Percentiles rank a stretch among this genome's conserved stretches.
phyloP scores from a whole-genome alignment of 768 basidiomycete species.

The Bullera alba region DNA sequence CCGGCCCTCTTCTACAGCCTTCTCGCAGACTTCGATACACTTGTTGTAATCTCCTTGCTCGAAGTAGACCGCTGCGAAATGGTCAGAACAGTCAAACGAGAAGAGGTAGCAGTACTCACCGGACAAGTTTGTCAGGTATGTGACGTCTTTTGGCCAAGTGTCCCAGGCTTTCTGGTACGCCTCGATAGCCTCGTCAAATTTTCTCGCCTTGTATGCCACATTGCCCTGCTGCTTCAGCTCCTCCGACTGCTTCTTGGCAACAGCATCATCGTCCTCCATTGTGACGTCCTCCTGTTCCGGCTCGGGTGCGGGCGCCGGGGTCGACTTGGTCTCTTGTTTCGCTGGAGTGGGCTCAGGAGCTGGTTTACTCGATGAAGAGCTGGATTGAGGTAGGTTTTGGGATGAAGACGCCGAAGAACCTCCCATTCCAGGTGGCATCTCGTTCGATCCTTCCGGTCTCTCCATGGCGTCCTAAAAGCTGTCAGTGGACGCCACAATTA shows the following conservation, averaged over 20 bases:
- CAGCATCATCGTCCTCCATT: conserved; percentile 58
- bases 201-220: conserved; percentile 76
- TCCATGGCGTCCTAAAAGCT: conserved; percentile 58
- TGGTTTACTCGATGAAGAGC: conserved; percentile 40
- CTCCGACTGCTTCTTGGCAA: conserved; percentile 69
- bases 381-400: conserved; percentile 27
- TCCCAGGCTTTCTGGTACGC: conserved; percentile 88
- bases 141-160: conserved; percentile 82
- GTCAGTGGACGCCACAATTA: not conserved
- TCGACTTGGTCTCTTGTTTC: conserved; percentile 43
- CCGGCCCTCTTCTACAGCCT: conserved; percentile 93
- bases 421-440: conserved; percentile 59
- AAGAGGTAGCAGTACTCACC: too few relatives aligned
- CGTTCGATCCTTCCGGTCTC: conserved; percentile 75
- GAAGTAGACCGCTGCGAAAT: conserved; percentile 65
- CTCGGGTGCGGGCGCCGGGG: conserved; percentile 43
- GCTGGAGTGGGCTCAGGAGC: conserved; percentile 49
- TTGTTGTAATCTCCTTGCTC: conserved; percentile 89
- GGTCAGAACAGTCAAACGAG: not conserved
- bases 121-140: conserved; percentile 83
- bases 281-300: conserved; percentile 57
- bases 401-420: conserved; percentile 2
- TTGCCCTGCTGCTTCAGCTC: conserved; percentile 70
- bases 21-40: conserved; percentile 83
- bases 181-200: conserved; percentile 68